phyloP scores from a whole-genome alignment of 768 basidiomycete genomes.

The Macrolepiota fuliginosa region DNA sequence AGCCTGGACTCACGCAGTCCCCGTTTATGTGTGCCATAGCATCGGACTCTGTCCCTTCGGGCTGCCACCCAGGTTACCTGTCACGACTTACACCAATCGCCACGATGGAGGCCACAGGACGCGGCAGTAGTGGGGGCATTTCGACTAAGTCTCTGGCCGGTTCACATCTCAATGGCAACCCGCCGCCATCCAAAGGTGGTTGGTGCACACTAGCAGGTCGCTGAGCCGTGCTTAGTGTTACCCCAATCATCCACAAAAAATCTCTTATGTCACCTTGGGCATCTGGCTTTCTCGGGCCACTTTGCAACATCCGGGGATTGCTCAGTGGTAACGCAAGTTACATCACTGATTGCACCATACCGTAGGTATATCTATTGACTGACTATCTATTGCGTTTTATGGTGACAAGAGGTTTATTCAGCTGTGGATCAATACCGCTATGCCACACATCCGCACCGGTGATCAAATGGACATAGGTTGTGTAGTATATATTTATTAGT shows the following conservation, averaged over 20 bases:
- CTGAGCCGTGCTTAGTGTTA: neutral
- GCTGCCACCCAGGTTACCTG: neutral
- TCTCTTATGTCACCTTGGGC: neutral
- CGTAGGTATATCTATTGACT: neutral
- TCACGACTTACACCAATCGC: neutral
- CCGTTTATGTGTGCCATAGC: neutral
- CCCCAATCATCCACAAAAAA: neutral
- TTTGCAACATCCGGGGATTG: neutral
- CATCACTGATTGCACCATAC: neutral
- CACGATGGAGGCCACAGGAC: neutral
- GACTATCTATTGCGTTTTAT: neutral
- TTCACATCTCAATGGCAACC: neutral
- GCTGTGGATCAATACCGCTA: neutral
- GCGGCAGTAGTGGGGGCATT: neutral
- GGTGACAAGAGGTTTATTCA: neutral
- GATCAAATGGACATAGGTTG: neutral
- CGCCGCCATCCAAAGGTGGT: neutral
- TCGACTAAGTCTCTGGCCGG: neutral
- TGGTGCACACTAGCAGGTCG: neutral
- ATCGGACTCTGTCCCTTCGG: neutral
- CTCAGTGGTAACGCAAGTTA: neutral
- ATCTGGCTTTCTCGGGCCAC: neutral
- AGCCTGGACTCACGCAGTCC: neutral
- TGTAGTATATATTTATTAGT: neutral
- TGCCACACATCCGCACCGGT: neutral